Percentiles rank a stretch among this genome's conserved stretches.
Conservation (phyloP, 768 basidiomycete species). For the Leccinum imitatum region DNA sequence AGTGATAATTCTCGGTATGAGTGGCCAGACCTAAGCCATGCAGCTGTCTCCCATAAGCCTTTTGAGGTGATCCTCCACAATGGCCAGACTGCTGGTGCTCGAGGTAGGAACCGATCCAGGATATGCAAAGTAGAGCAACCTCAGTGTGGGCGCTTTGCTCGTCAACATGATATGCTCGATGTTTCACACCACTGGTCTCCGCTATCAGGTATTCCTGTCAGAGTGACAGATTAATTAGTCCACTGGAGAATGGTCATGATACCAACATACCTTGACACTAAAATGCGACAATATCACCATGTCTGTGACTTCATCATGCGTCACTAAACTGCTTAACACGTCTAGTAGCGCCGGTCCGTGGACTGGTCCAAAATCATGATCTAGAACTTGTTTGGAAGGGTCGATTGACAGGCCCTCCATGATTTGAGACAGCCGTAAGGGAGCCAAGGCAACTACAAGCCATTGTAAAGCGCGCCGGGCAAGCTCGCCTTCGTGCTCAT, state of each 20-base stretch:
- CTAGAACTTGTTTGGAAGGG: background rate
- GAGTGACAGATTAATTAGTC: background rate
- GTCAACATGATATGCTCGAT: too few relatives aligned
- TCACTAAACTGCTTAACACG: background rate
- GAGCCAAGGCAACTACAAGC: constrained; percentile 11
- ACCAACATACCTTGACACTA: background rate
- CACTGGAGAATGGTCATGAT: too few relatives aligned
- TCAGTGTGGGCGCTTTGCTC: too few relatives aligned
- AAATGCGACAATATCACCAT: background rate
- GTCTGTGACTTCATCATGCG: background rate
- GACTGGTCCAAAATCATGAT: background rate
- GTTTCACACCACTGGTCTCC: background rate
- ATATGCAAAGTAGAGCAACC: too few relatives aligned
- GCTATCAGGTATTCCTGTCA: background rate
- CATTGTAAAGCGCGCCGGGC: too few relatives aligned
- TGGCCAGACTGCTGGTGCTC: too few relatives aligned
- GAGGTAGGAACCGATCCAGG: too few relatives aligned
- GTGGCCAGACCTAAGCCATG: too few relatives aligned
- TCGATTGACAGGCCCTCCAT: constrained; percentile 11
- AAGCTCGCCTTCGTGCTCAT: too few relatives aligned
- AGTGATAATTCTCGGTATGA: too few relatives aligned
- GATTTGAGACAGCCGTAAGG: constrained; percentile 8
- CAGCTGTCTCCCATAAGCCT: too few relatives aligned
- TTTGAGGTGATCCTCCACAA: too few relatives aligned
- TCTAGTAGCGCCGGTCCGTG: background rate